A percentile compares a stretch with the other conserved stretches of the same genome.
phyloP scores from a whole-genome alignment of 768 basidiomycete species.

The Hericium erinaceus region DNA sequence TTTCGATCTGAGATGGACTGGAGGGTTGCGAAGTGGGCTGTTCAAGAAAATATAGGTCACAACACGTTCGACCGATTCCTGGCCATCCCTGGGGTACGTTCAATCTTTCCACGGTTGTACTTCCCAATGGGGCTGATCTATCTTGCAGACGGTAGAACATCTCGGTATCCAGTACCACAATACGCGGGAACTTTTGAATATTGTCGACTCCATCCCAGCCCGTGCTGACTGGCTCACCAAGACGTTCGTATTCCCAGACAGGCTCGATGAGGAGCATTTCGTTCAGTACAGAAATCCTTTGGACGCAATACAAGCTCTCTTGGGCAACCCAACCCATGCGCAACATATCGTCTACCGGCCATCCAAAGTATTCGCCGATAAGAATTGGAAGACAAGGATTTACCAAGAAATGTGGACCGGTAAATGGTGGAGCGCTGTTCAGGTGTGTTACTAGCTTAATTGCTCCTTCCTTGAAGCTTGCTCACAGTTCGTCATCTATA shows the following conservation, averaged over 20 bases:
- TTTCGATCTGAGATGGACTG: no score
- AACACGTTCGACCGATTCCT: no score
- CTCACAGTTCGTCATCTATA: background rate
- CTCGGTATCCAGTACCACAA: no score
- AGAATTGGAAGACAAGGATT: background rate
- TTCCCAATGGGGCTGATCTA: no score
- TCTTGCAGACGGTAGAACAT: no score
- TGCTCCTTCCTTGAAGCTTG: no score
- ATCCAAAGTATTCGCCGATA: background rate
- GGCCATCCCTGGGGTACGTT: no score
- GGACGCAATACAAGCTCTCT: slow-evolving; percentile 3
- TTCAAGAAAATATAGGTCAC: no score
- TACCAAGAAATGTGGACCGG: slow-evolving; percentile 10
- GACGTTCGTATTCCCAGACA: slow-evolving; percentile 17
- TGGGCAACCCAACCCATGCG: slow-evolving; percentile 8
- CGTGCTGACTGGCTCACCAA: slow-evolving; percentile 18
- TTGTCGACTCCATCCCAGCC: slow-evolving; percentile 21
- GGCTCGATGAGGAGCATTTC: slow-evolving; percentile 25
- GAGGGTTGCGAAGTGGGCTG: no score
- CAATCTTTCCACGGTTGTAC: no score
- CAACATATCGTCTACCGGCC: slow-evolving; percentile 4
- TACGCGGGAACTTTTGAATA: no score
- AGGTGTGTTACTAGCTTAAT: background rate
- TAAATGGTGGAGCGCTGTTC: slow-evolving; percentile 9
- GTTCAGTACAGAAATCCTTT: slow-evolving; percentile 9